Evolutionary conservation across 352 stramenopile genomes (phyloP), one percentile per base, ranked within the genome.

Genomic region (Globisporangium canariense): DNA sequence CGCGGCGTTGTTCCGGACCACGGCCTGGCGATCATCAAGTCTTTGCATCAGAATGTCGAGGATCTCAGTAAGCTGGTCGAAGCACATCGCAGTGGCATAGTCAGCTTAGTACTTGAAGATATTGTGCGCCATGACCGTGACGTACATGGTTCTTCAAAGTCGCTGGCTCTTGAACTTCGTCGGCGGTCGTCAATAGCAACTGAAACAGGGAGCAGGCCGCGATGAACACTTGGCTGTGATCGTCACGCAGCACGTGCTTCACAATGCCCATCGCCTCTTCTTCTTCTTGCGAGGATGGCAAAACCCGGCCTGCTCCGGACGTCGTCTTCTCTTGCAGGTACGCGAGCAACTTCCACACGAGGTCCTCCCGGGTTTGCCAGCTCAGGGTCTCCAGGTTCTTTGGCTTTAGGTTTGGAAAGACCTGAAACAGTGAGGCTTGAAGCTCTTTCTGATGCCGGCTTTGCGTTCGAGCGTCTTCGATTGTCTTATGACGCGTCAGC

Each of bases 1-100:
- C 0, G 73, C 73, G 3, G 69, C 63, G 60, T 79, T 79, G 30
- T 69, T 79, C 11, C 69, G 73, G 13, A 79, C 52, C 2, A 57
- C 32, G 0, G 66, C 40, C 18, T 73, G 66, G 2, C 40, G 45
- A 34, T 77, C 73, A n/a, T 70, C 64, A 0, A 79, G 67, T 1
- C 73, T 58, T n/a, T 25, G 9, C 1, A 59, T 6, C 6, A 76
- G 51, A 6, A 34, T 20, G 25, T 62, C 63, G 10, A 74, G 22
- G 9, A 75, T 32, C 3, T 50, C 18, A 6, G 49, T 36, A 2
- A 74, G 50, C 71, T 78, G 4, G 20, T 54, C 36, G 40, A 46
- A 14, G 10, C 46, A 16, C 2, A 47, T 36, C 32, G 32, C 3
- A 61, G n/a, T 18, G 25, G 51, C 4, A 49, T 4, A 47, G 11